Conservation (phyloP, 495 filamentous ascomycete species). For the Ramalina intermedia region DNA sequence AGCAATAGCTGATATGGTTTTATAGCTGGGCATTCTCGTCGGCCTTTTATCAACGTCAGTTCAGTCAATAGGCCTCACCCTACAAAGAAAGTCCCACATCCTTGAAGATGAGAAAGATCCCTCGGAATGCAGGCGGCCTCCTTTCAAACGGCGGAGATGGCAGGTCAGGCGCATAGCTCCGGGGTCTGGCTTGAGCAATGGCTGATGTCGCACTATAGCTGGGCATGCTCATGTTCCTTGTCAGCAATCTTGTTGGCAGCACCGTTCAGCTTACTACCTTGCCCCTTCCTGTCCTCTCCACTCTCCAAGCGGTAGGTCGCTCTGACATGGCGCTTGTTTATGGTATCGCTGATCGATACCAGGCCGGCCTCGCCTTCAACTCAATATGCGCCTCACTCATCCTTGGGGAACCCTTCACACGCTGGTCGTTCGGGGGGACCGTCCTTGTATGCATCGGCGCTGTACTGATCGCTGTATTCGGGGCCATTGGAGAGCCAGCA, state of each 20-base stretch:
- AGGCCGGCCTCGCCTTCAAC: slow-evolving; percentile 93
- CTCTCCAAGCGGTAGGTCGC: slow-evolving; percentile 63
- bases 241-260: slow-evolving; percentile 86
- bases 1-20: neutral
- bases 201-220: slow-evolving; percentile 31
- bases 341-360: slow-evolving; percentile 5
- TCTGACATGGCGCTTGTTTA: neutral
- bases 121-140: slow-evolving; percentile 65
- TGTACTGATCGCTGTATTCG: slow-evolving; percentile 81
- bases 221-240: slow-evolving; percentile 92
- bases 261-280: slow-evolving; percentile 96
- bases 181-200: neutral
- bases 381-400: slow-evolving; percentile 92
- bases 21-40: slow-evolving; percentile 81
- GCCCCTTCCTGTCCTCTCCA: slow-evolving; percentile 86
- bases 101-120: slow-evolving; percentile 88
- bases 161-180: slow-evolving; percentile 38
- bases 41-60: slow-evolving; percentile 85
- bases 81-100: slow-evolving; percentile 96
- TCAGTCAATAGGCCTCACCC: slow-evolving; percentile 89
- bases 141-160: slow-evolving; percentile 85
- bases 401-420: slow-evolving; percentile 85
- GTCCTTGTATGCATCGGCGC: slow-evolving; percentile 76
- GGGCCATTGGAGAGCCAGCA: slow-evolving; percentile 87
- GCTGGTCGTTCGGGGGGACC: slow-evolving; percentile 79